Evolutionary conservation across 192 early-diverging fungal genomes (phyloP).

Genomic region (Geranomyces variabilis): DNA sequence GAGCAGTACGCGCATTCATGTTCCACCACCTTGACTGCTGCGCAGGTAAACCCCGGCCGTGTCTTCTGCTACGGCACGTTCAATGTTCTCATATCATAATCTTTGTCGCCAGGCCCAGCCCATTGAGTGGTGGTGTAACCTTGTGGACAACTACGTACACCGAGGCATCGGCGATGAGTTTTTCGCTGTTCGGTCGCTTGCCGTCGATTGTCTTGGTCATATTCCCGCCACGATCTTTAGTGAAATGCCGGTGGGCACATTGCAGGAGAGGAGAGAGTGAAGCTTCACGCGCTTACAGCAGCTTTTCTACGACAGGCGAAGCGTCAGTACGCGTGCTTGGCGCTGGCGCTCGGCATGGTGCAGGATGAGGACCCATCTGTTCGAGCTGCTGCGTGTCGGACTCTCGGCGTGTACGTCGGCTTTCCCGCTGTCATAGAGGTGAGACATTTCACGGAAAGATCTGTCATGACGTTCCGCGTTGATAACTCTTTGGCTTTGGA

Average conservation of each 20-base stretch:
- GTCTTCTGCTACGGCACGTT: too few species aligned
- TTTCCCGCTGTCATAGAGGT: conserved; percentile 59
- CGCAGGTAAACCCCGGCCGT: neutral
- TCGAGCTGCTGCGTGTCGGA: conserved; percentile 64
- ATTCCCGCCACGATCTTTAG: conserved; percentile 31
- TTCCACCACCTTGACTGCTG: neutral
- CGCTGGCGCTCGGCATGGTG: conserved; percentile 29
- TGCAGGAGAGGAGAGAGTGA: neutral
- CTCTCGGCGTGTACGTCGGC: conserved; percentile 67
- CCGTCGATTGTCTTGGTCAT: conserved; percentile 35
- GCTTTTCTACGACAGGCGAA: conserved; percentile 1
- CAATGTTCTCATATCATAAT: neutral
- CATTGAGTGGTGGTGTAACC: conserved; percentile 24
- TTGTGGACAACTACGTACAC: conserved; percentile 24
- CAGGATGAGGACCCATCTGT: conserved; percentile 61
- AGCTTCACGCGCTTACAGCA: neutral
- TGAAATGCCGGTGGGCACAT: conserved; percentile 17
- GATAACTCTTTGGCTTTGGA: neutral
- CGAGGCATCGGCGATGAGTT: conserved; percentile 19
- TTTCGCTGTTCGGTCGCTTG: conserved; percentile 38
- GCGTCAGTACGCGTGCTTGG: conserved; percentile 26
- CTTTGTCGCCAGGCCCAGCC: neutral
- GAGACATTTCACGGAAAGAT: too few species aligned
- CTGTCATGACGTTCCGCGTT: neutral
- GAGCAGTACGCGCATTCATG: conserved; percentile 42